Conservation (phyloP, 495 filamentous ascomycete species). For the Penicillium silybi region DNA sequence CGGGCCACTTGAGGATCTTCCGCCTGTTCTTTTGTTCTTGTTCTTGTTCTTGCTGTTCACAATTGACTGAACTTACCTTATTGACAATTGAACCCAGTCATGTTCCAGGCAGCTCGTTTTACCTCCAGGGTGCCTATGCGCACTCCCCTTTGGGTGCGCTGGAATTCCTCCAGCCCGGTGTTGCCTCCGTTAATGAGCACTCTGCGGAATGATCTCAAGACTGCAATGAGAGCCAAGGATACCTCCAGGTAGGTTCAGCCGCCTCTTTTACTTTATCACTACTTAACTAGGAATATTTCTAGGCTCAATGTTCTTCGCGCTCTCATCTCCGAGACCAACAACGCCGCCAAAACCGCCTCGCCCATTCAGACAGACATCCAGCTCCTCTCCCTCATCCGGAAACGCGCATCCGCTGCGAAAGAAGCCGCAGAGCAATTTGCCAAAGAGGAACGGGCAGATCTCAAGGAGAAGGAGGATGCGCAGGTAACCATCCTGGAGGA, state of each 20-base stretch:
- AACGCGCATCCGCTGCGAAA: slow-evolving; percentile 45
- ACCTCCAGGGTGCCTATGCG: slow-evolving; percentile 24
- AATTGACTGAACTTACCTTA: slow-evolving; percentile 1
- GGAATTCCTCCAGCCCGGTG: slow-evolving; percentile 41
- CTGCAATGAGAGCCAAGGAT: slow-evolving; percentile 60
- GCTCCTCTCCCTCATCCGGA: slow-evolving; percentile 55
- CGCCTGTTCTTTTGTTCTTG: slow-evolving; percentile 13
- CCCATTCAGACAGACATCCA: slow-evolving; percentile 57
- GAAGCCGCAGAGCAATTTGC: slow-evolving; percentile 51
- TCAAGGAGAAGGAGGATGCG: slow-evolving; percentile 54
- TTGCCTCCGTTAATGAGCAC: slow-evolving; percentile 47
- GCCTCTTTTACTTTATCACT: background rate
- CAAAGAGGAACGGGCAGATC: slow-evolving; percentile 48
- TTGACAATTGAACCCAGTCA: background rate
- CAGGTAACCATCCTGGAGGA: slow-evolving; percentile 54
- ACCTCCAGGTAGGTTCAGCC: slow-evolving; percentile 37
- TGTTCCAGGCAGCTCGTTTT: slow-evolving; percentile 28
- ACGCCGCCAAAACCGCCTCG: slow-evolving; percentile 54
- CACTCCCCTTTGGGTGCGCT: slow-evolving; percentile 23
- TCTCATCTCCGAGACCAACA: slow-evolving; percentile 60
- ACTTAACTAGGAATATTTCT: background rate
- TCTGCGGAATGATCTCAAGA: slow-evolving; percentile 56
- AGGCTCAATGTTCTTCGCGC: slow-evolving; percentile 57
- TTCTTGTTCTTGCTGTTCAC: background rate
- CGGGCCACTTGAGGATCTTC: slow-evolving; percentile 24